Percentiles rank a stretch among this genome's conserved stretches.
These are phyloP conservation scores for Dacryopinax primogenitus DNA, from an alignment of 768 basidiomycete genomes.

Conservation along the genomic window DNA sequence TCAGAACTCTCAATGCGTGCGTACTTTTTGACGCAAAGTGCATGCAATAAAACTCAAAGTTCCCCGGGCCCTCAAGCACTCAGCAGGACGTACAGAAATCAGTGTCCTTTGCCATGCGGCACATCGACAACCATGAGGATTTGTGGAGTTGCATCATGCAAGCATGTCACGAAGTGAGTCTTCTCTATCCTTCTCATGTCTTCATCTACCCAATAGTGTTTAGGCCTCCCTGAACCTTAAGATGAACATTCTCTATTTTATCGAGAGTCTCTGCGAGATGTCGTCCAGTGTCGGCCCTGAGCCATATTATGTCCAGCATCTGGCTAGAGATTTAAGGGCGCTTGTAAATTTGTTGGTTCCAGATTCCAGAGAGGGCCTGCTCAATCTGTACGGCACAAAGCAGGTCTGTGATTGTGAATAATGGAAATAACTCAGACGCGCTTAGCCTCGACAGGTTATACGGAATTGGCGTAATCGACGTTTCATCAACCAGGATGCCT, in stretches of 20 bases:
- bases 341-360: slow-evolving; percentile 82
- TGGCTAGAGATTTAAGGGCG: slow-evolving; percentile 61
- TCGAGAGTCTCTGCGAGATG: slow-evolving; percentile 76
- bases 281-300: slow-evolving; percentile 39
- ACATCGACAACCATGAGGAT: slow-evolving; percentile 40
- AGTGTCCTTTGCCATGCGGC: background rate
- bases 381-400: slow-evolving; percentile 75
- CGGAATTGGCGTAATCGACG: background rate
- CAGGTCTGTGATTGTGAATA: slow-evolving; percentile 43
- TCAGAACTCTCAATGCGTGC: slow-evolving; percentile 3
- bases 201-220: background rate
- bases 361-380: slow-evolving; percentile 69
- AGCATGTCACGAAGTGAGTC: slow-evolving; percentile 69
- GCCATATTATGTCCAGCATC: slow-evolving; percentile 58
- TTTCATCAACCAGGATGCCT: slow-evolving; percentile 12
- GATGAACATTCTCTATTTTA: slow-evolving; percentile 87
- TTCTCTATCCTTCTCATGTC: background rate
- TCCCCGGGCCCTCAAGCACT: background rate
- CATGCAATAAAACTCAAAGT: background rate
- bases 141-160: slow-evolving; percentile 88
- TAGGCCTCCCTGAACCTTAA: slow-evolving; percentile 77
- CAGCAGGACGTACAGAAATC: slow-evolving; percentile 5
- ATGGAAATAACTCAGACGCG: too few species aligned
- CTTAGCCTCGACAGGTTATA: background rate
- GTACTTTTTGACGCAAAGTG: background rate